A percentile compares a stretch with the other conserved stretches of the same genome.
Conservation (phyloP, 2,329 filamentous ascomycete species). For the Diaporthe ilicicola region DNA sequence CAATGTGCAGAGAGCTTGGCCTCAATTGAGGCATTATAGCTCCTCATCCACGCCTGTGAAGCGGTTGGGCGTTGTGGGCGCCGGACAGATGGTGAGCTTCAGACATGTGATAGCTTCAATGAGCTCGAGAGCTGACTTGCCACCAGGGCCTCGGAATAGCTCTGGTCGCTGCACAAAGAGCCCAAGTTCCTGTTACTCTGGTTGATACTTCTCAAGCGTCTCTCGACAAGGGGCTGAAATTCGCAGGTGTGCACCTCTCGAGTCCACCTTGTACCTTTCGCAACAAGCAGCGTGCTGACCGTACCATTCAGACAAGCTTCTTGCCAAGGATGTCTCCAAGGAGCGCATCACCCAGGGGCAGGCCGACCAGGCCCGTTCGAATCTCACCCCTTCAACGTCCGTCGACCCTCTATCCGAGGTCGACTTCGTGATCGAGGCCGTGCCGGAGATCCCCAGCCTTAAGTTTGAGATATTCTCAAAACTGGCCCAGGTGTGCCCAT, state of each 20-base stretch:
- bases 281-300: conserved; percentile 24
- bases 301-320: conserved; percentile 76
- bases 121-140: conserved; percentile 38
- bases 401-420: conserved; percentile 82
- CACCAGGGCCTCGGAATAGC: conserved; percentile 91
- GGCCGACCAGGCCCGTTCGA: conserved; percentile 75
- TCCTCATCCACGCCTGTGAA: conserved; percentile 80
- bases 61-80: conserved; percentile 89
- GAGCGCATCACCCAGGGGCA: conserved; percentile 83
- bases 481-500: conserved; percentile 81
- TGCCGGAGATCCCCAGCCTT: conserved; percentile 88
- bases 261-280: neutral
- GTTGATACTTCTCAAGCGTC: conserved; percentile 86
- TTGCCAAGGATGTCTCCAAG: conserved; percentile 92
- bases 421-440: conserved; percentile 97
- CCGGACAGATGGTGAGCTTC: conserved; percentile 85
- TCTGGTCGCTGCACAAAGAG: conserved; percentile 87
- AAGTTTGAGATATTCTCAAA: conserved; percentile 89
- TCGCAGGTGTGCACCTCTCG: conserved; percentile 71
- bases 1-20: conserved; percentile 46
- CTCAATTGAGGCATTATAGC: conserved; percentile 71
- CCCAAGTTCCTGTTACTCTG: conserved; percentile 83
- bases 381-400: conserved; percentile 74
- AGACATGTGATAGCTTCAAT: conserved; percentile 46
- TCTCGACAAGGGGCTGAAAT: conserved; percentile 87